These are phyloP conservation scores for Solanum clarkiae DNA, from an alignment of 257 asterid genomes.

Conservation along the genomic window DNA sequence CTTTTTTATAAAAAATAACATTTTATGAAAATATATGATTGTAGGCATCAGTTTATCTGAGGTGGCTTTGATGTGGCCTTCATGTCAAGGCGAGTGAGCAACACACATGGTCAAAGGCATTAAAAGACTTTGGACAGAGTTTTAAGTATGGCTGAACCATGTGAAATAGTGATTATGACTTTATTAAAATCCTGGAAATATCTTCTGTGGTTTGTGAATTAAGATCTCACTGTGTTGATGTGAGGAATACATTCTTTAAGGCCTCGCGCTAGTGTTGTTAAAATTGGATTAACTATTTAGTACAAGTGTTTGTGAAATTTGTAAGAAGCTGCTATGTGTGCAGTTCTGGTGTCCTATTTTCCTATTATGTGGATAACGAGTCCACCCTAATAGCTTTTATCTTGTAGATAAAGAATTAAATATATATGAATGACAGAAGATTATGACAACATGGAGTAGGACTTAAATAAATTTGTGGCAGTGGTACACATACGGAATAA, in stretches of 20 bases:
- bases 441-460: neutral
- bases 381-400: neutral
- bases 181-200: neutral
- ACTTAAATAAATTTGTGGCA: neutral
- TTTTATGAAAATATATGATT: neutral
- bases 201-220: neutral
- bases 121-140: neutral
- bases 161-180: neutral
- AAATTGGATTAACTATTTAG: neutral
- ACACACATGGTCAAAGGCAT: neutral
- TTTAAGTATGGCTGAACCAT: neutral
- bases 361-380: neutral
- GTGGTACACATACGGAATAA: neutral
- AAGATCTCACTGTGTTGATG: neutral
- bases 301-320: neutral
- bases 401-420: neutral
- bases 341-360: neutral
- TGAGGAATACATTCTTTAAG: neutral
- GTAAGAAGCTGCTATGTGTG: neutral
- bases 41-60: neutral
- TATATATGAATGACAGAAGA: neutral
- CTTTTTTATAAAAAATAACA: neutral
- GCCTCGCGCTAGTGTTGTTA: neutral
- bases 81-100: neutral
- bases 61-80: neutral